phyloP scores from a whole-genome alignment of 768 basidiomycete genomes.

The Xerocomellus chrysenteron region DNA sequence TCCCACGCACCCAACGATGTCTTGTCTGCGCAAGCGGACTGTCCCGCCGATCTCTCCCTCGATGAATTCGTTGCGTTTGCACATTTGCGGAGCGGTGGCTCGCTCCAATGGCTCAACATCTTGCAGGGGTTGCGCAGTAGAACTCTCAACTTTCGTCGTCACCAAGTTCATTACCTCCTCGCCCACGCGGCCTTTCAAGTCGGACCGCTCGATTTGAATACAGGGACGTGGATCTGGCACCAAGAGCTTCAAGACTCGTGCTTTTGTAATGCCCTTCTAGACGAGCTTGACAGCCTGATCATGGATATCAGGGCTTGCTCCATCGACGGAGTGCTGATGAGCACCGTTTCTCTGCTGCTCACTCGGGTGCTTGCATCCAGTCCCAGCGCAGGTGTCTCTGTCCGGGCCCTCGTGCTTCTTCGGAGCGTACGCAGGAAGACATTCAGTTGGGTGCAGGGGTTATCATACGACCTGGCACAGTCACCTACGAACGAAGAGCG shows the following conservation, averaged over 20 bases:
- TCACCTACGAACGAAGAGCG: neutral
- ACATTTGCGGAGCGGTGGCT: neutral
- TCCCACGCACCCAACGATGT: neutral
- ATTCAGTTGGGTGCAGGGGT: neutral
- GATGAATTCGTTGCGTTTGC: neutral
- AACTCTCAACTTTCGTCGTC: neutral
- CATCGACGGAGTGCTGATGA: neutral
- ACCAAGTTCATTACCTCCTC: neutral
- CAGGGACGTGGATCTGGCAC: neutral
- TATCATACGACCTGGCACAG: neutral
- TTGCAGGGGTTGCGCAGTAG: neutral
- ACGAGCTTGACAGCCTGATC: neutral
- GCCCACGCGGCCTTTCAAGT: neutral
- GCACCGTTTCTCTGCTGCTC: neutral
- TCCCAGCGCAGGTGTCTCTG: neutral
- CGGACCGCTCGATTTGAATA: slow-evolving; percentile 24
- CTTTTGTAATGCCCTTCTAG: neutral
- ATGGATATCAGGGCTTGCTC: neutral
- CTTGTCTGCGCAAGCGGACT: neutral
- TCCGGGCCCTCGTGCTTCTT: neutral
- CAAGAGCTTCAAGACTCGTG: neutral
- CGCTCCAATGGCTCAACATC: neutral
- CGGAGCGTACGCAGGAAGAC: neutral
- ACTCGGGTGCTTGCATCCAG: neutral
- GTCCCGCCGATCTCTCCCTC: neutral